Conservation (phyloP, 495 filamentous ascomycete species). For the Neurospora sp. region DNA sequence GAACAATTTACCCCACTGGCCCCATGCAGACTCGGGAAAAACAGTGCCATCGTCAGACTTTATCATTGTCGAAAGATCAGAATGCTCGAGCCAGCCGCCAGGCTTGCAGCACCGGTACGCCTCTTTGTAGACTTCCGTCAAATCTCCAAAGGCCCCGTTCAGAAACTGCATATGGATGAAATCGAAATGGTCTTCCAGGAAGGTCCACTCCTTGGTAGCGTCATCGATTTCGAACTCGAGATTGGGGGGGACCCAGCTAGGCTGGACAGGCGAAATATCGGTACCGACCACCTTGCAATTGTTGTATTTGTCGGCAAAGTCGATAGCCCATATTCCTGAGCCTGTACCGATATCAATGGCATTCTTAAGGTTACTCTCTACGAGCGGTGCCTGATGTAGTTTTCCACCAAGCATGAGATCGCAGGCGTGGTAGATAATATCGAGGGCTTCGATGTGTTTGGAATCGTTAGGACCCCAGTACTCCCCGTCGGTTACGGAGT, state of each 20-base stretch:
- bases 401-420: slow-evolving; percentile 28
- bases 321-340: slow-evolving; percentile 36
- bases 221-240: slow-evolving; percentile 41
- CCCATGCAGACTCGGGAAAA: neutral
- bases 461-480: neutral
- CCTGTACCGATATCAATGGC: slow-evolving; percentile 30
- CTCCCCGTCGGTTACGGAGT: neutral
- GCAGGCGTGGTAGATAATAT: slow-evolving; percentile 21
- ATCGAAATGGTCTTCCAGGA: slow-evolving; percentile 40
- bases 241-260: slow-evolving; percentile 33
- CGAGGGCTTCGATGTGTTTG: neutral
- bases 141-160: slow-evolving; percentile 40
- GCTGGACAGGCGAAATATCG: slow-evolving; percentile 38
- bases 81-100: slow-evolving; percentile 36
- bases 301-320: slow-evolving; percentile 48
- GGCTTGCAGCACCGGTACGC: slow-evolving; percentile 15
- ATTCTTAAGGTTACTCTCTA: slow-evolving; percentile 12
- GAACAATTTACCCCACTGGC: neutral
- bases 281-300: slow-evolving; percentile 39
- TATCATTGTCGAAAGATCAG: slow-evolving; percentile 32
- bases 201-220: slow-evolving; percentile 37
- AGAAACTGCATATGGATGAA: slow-evolving; percentile 46
- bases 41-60: slow-evolving; percentile 35
- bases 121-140: slow-evolving; percentile 35
- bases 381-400: slow-evolving; percentile 27